Base-by-base conservation (phyloP, 2,329 filamentous ascomycete genomes). In the Dothideomycetidae sp. region DNA sequence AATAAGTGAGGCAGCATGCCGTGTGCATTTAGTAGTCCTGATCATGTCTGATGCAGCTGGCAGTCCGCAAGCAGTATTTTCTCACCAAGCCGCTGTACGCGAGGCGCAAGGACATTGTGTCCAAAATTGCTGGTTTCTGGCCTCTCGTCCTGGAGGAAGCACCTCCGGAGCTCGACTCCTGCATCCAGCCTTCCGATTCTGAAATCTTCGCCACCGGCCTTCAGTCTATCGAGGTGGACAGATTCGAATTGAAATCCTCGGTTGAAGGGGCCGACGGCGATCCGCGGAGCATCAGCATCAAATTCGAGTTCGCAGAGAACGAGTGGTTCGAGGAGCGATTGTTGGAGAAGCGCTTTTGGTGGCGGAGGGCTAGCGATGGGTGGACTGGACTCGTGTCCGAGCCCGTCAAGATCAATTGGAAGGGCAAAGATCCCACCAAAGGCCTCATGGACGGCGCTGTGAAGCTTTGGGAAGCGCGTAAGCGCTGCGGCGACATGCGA, bases 301-400 rank as follows among this genome's bases (percentile, higher is more conserved):
- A 64, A 44, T 84, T 90, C 53, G 76, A 81, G 51, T 93, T 93
- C 60, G 62, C 61, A 42, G 70, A 76, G 45, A 96, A 96, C 61
- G 75, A 84, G 34, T 77, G 78, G 64, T 93, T 96, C 51, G 70
- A 77, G 54, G 70, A 93, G 62, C 68, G 63, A 38, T 71, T 76
- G 37, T 62, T 96, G 33, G 81, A 88, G 63, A 96, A 96, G 76
- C 82, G 81, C 55, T 93, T 96, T 62, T 88, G 78, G 72, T 84
- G 78, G 68, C 76, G 86, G 47, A 70, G 71, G 56, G 66, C 71
- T 42, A 71, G 68, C 54, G 71, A 78, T 53, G 69, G 72, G 51
- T 85, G 74, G 73, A 66, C 71, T 23, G 82, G 82, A 23, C 70
- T 93, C 21, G 83, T 94, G 40, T 86, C 78, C 15, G 84, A 93